phyloP scores from a whole-genome alignment of 2,329 filamentous ascomycete species.

The Ophiocordyceps australis region DNA sequence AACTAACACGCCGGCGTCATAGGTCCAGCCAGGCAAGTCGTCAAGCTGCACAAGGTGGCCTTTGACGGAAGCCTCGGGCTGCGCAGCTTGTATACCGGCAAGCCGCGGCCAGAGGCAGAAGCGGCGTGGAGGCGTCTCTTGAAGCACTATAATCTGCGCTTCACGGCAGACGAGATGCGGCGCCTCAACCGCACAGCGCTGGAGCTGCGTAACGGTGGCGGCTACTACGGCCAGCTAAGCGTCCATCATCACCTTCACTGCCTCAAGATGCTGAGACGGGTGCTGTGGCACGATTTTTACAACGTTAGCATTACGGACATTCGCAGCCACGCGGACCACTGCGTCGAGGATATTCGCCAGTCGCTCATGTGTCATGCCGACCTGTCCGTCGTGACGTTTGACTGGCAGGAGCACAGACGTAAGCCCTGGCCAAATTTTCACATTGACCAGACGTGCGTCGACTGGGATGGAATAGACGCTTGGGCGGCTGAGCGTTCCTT shows the following conservation, averaged over 20 bases:
- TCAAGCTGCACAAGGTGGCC: neutral
- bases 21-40: neutral
- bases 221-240: constrained; percentile 1
- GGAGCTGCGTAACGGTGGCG: neutral
- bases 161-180: constrained; percentile 1
- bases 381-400: neutral
- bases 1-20: neutral
- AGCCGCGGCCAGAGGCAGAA: neutral
- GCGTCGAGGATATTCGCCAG: constrained; percentile 1
- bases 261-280: constrained; percentile 1
- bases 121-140: neutral
- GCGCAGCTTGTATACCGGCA: neutral
- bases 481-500: neutral
- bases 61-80: constrained; percentile 1
- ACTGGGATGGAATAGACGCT: neutral
- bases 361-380: constrained; percentile 1
- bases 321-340: neutral
- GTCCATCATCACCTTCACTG: neutral
- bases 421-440: neutral
- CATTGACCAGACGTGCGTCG: neutral
- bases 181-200: neutral
- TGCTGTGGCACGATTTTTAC: neutral
- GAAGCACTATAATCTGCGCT: neutral
- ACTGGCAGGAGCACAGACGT: neutral
- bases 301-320: neutral